Percentiles rank a stretch among this genome's conserved stretches.
Conservation (phyloP, 2,329 filamentous ascomycete species). For the Incumbomyces lentus region DNA sequence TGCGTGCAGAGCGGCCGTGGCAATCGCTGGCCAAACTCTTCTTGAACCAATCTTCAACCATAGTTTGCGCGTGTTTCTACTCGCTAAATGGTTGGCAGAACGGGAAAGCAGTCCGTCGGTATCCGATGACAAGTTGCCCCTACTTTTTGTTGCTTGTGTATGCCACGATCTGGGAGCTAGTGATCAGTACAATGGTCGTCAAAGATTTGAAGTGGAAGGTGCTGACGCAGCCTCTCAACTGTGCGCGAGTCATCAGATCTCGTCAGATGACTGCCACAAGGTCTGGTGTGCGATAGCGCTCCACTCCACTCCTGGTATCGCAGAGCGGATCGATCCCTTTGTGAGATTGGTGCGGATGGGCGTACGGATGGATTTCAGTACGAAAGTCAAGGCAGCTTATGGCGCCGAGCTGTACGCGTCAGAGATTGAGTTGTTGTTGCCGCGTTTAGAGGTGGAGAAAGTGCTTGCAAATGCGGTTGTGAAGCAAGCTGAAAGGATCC, state of each 20-base stretch:
- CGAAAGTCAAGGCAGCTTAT: slow-evolving; percentile 14
- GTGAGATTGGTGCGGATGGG: slow-evolving; percentile 28
- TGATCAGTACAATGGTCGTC: slow-evolving; percentile 23
- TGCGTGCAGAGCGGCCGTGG: slow-evolving; percentile 9
- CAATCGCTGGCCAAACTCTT: slow-evolving; percentile 15
- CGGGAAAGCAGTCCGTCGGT: slow-evolving; percentile 15
- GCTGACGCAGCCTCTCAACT: slow-evolving; percentile 31
- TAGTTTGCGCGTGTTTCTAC: slow-evolving; percentile 21
- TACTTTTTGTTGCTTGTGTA: slow-evolving; percentile 25
- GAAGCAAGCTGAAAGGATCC: slow-evolving; percentile 27
- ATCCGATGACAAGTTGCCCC: slow-evolving; percentile 9
- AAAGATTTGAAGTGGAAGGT: slow-evolving; percentile 38
- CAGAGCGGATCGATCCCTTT: slow-evolving; percentile 33
- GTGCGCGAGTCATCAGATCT: slow-evolving; percentile 21
- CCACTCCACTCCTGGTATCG: slow-evolving; percentile 35
- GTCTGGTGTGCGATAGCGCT: slow-evolving; percentile 38
- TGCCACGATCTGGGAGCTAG: slow-evolving; percentile 29
- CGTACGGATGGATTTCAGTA: slow-evolving; percentile 32
- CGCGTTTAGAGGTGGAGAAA: slow-evolving; percentile 33
- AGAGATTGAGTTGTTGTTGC: slow-evolving; percentile 21
- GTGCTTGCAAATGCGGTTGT: slow-evolving; percentile 34
- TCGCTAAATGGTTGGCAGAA: slow-evolving; percentile 19
- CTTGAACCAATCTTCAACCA: slow-evolving; percentile 22
- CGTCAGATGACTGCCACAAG: slow-evolving; percentile 25
- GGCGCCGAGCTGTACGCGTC: slow-evolving; percentile 14